Conservation (phyloP, 2,329 filamentous ascomycete genomes). For the Verticillium longisporum region DNA sequence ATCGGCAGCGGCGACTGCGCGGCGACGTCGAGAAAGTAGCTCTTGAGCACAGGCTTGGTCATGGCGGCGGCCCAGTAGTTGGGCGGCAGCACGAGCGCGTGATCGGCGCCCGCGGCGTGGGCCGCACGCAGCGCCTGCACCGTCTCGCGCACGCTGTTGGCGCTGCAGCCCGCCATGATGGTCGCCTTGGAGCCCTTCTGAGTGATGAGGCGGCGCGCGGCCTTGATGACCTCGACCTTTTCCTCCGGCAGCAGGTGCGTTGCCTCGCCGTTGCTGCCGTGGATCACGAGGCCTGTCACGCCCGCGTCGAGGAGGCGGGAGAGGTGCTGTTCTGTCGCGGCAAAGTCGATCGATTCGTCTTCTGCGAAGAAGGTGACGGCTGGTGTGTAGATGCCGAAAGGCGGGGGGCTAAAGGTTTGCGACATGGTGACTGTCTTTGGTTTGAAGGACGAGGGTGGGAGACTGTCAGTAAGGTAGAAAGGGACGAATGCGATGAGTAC, state of each 20-base stretch:
- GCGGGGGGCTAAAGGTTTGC: background rate
- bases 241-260: conserved; percentile 43
- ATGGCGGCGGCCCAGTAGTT: conserved; percentile 59
- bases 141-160: conserved; percentile 60
- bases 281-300: conserved; percentile 60
- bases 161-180: conserved; percentile 62
- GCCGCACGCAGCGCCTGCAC: conserved; percentile 60
- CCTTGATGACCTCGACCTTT: background rate
- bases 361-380: conserved; percentile 56
- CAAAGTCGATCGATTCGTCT: conserved; percentile 48
- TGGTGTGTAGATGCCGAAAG: conserved; percentile 50
- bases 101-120: conserved; percentile 56
- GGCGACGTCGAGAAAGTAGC: conserved; percentile 54
- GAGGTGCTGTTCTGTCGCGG: conserved; percentile 42
- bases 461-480: background rate
- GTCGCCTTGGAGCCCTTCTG: conserved; percentile 15
- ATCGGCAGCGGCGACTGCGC: conserved; percentile 49
- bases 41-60: conserved; percentile 46
- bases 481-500: background rate
- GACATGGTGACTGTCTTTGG: background rate
- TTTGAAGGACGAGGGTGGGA: background rate
- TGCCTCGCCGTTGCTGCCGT: conserved; percentile 69
- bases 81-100: conserved; percentile 61
- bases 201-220: background rate
- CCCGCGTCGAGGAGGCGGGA: conserved; percentile 55